These are phyloP conservation scores for Calonectria pseudoturangicola DNA, from an alignment of 2,329 filamentous ascomycete species.

Conservation along the genomic window DNA sequence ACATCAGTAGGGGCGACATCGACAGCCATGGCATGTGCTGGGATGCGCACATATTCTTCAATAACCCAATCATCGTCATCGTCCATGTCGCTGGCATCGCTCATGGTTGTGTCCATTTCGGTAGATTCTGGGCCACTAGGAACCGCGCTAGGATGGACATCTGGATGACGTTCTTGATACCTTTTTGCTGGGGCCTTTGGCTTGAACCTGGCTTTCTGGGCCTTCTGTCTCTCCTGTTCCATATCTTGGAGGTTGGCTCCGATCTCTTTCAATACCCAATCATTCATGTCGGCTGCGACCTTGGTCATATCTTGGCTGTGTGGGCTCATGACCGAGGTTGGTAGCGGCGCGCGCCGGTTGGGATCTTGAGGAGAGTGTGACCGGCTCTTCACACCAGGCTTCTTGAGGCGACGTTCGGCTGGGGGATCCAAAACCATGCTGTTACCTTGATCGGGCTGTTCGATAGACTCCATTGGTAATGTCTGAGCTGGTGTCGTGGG, in stretches of 20 bases:
- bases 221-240: conserved; percentile 63
- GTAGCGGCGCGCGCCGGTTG: conserved; percentile 54
- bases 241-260: conserved; percentile 70
- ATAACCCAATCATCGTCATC: conserved; percentile 75
- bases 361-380: conserved; percentile 50
- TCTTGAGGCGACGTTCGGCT: conserved; percentile 57
- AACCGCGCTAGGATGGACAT: conserved; percentile 45
- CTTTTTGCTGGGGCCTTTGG: conserved; percentile 74
- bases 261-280: conserved; percentile 76
- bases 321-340: conserved; percentile 58
- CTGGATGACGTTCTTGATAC: conserved; percentile 74
- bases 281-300: conserved; percentile 73
- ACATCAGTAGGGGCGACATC: conserved; percentile 70
- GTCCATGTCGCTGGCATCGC: conserved; percentile 66
- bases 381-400: conserved; percentile 57
- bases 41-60: conserved; percentile 79
- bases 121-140: conserved; percentile 38
- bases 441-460: conserved; percentile 25
- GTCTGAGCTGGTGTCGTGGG: conserved; percentile 39
- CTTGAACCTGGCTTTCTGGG: conserved; percentile 66
- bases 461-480: conserved; percentile 26
- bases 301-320: conserved; percentile 68
- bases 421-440: conserved; percentile 37
- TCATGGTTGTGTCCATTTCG: conserved; percentile 60
- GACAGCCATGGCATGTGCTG: conserved; percentile 69